phyloP scores from a whole-genome alignment of 352 stramenopile species.

The Lagenidium giganteum region DNA sequence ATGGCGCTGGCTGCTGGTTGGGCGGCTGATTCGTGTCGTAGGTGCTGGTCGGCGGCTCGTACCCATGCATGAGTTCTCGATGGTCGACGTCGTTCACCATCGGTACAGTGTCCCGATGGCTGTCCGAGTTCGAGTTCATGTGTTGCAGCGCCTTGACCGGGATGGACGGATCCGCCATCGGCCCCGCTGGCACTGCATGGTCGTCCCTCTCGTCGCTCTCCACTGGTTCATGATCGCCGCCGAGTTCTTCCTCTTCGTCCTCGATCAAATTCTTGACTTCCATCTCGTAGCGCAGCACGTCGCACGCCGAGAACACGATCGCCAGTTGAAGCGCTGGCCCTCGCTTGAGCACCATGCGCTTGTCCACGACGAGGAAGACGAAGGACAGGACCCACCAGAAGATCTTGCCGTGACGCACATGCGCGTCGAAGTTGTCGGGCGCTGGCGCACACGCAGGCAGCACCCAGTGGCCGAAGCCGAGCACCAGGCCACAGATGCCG shows the following conservation, averaged over 20 bases:
- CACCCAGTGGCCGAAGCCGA: slow-evolving; percentile 56
- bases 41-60: slow-evolving; percentile 15
- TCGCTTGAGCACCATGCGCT: slow-evolving; percentile 68
- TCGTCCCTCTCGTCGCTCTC: slow-evolving; percentile 3
- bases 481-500: slow-evolving; percentile 26
- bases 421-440: slow-evolving; percentile 57
- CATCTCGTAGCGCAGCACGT: slow-evolving; percentile 69
- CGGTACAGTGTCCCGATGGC: too few species aligned
- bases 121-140: too few species aligned
- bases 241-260: slow-evolving; percentile 41
- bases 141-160: too few species aligned
- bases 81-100: too few species aligned
- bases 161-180: too few species aligned
- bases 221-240: slow-evolving; percentile 17
- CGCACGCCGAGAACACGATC: slow-evolving; percentile 62
- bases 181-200: too few species aligned
- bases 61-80: too few species aligned
- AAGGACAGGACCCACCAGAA: slow-evolving; percentile 60
- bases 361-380: slow-evolving; percentile 56
- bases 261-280: slow-evolving; percentile 67
- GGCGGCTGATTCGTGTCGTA: too few species aligned
- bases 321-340: slow-evolving; percentile 61
- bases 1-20: too few species aligned
- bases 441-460: slow-evolving; percentile 31
- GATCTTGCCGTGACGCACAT: slow-evolving; percentile 66